Percentiles rank a stretch among this genome's conserved stretches.
Conservation (phyloP, 441 rosid species). For the Pelargonium fulgidum region DNA sequence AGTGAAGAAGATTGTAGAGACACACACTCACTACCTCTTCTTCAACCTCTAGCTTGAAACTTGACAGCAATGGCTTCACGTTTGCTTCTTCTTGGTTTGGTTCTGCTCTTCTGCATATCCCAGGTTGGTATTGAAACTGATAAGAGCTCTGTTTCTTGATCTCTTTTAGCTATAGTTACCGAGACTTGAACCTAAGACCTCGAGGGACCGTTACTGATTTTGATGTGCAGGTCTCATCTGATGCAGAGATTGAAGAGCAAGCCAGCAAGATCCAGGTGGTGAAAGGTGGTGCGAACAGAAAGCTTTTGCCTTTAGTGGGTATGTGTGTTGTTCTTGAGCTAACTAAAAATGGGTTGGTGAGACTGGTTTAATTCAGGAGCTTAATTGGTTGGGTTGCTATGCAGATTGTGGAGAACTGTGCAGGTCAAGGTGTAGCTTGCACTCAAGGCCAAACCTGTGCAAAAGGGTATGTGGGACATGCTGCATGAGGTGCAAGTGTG, state of each 20-base stretch:
- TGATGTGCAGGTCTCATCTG: not conserved
- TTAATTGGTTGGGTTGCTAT: no score
- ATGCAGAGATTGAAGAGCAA: conserved; percentile 3
- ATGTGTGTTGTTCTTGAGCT: not conserved
- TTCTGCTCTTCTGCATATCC: no score
- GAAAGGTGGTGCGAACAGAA: not conserved
- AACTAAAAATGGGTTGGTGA: not conserved
- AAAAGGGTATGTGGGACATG: not conserved
- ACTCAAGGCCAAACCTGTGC: conserved; percentile 2
- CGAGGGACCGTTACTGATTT: no score
- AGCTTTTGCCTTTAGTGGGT: conserved; percentile 1
- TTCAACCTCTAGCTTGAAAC: no score
- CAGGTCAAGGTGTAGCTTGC: not conserved
- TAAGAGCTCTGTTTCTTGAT: no score
- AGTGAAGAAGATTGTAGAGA: no score
- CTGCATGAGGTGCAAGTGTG: not conserved
- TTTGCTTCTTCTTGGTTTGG: no score
- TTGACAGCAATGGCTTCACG: no score
- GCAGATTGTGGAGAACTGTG: not conserved
- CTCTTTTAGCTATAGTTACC: not conserved
- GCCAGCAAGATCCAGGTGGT: not conserved
- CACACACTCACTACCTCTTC: no score
- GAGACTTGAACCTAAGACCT: no score
- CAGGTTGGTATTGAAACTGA: no score
- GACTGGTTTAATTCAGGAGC: not conserved